Base-by-base conservation (phyloP, 345 rosid genomes). In the Viola odorata region DNA sequence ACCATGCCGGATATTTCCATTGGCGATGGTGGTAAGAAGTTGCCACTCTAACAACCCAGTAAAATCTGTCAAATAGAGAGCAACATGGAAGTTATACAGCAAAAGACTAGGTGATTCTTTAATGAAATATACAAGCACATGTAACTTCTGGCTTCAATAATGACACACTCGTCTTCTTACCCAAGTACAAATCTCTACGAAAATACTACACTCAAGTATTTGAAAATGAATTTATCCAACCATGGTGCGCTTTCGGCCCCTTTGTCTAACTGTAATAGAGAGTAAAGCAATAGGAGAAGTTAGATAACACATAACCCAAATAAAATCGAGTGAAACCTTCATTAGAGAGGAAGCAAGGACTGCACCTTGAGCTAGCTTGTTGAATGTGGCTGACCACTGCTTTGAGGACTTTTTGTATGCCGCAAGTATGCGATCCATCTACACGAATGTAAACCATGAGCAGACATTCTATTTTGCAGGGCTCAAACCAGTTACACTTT, bases 221-320 rank as follows among this genome's bases (percentile, higher is more conserved):
- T 23, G 32, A 23, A 23, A 36, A 50, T 51, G 58, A 63, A 72
- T 60, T 82, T 69, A 90, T 69, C 99, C 96, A 71, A 90, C 79
- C 99, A 94, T 90, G 50, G 95, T 86, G 63, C 99, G 88, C 69
- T 94, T 94, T 48, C 96, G 79, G 37, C 97, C 99, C 78, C 97
- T 77, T 71, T 85, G 97, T 32, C 95, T 75, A 77, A 90, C 97
- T 94, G 82, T 44, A 65, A 61, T 48, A 52, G 42, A 17, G 71
- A 17, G 52, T 2, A n/a, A 63, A 32, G 39, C 0, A 45, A 67
- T 23, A 23, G 2, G 32, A 23, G 32, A 23, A 23, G 32, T 23
- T 23, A 64, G 37, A 58, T 54, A 44, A 49, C 42, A 17, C 5
- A 17, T 5, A 12, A 50, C 3, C 8, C 10, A 12, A 12, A 12